Evolutionary conservation across 352 stramenopile species (phyloP).

Genomic region (Pythium brachiatum): DNA sequence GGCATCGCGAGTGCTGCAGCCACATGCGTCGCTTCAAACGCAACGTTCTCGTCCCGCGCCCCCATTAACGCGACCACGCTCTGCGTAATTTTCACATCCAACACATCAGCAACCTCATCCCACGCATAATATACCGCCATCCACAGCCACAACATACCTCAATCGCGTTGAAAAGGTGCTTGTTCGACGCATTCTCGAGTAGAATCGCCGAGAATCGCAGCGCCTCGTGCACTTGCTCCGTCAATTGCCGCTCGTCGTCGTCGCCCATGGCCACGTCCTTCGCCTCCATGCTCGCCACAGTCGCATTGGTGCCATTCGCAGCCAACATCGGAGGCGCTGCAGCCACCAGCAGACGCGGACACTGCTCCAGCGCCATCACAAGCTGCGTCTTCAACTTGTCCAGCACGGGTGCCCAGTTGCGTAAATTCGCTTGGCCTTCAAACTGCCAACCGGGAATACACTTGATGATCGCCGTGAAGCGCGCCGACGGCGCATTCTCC

Average conservation of each 20-base stretch:
- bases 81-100: not conserved
- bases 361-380: slow-evolving; percentile 35
- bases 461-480: slow-evolving; percentile 55
- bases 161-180: slow-evolving; percentile 64
- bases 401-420: slow-evolving; percentile 67
- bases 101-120: not conserved
- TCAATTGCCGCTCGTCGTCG: slow-evolving; percentile 37
- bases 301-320: slow-evolving; percentile 1
- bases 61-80: slow-evolving; percentile 46
- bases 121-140: not conserved
- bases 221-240: slow-evolving; percentile 61
- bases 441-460: slow-evolving; percentile 76
- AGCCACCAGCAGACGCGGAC: slow-evolving; percentile 45
- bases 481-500: slow-evolving; percentile 38
- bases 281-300: not conserved
- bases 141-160: slow-evolving; percentile 29
- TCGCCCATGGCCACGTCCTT: slow-evolving; percentile 16
- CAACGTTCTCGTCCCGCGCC: slow-evolving; percentile 65
- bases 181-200: slow-evolving; percentile 80
- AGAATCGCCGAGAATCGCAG: slow-evolving; percentile 74
- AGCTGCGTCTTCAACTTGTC: slow-evolving; percentile 52
- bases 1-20: slow-evolving; percentile 70
- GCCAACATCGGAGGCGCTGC: not conserved
- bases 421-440: slow-evolving; percentile 74
- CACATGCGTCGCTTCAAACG: slow-evolving; percentile 68